Percentiles rank a stretch among this genome's conserved stretches.
These are phyloP conservation scores for Grosmannia penicillata DNA, from an alignment of 2,329 filamentous ascomycete genomes.

Conservation along the genomic window DNA sequence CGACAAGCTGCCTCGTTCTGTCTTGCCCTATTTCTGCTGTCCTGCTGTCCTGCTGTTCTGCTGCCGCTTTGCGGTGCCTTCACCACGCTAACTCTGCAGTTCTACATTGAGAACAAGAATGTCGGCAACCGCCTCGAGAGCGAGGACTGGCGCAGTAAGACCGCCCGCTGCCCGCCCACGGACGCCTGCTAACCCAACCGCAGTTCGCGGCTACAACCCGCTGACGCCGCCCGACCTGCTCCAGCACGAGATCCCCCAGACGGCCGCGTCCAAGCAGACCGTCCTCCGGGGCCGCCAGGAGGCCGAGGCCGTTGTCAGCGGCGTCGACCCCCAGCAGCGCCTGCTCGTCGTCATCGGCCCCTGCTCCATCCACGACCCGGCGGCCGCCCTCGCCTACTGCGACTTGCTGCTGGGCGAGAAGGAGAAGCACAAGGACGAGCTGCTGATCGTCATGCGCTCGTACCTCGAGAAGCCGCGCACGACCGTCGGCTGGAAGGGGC, in stretches of 20 bases:
- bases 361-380: conserved; percentile 93
- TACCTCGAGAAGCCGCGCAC: conserved; percentile 98
- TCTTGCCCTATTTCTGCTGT: too few relatives aligned
- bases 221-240: conserved; percentile 87
- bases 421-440: conserved; percentile 75
- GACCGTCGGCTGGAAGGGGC: conserved; percentile 95
- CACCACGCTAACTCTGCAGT: conserved; percentile 28
- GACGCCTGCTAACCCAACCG: background rate
- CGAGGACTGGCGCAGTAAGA: conserved; percentile 71
- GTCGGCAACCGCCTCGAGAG: conserved; percentile 59
- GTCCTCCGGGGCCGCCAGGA: conserved; percentile 49
- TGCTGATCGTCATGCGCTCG: conserved; percentile 91
- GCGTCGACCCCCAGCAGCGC: conserved; percentile 36
- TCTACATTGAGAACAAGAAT: conserved; percentile 66
- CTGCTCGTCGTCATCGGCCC: conserved; percentile 73
- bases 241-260: conserved; percentile 73
- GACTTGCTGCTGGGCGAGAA: conserved; percentile 66
- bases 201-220: conserved; percentile 82
- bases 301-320: conserved; percentile 47
- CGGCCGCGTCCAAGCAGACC: conserved; percentile 39
- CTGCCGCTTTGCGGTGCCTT: too few relatives aligned
- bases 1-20: conserved; percentile 1
- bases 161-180: background rate
- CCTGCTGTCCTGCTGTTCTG: too few relatives aligned
- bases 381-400: conserved; percentile 86